These are phyloP conservation scores for Sporobolomyces roseus DNA, from an alignment of 768 basidiomycete species.

Conservation along the genomic window DNA sequence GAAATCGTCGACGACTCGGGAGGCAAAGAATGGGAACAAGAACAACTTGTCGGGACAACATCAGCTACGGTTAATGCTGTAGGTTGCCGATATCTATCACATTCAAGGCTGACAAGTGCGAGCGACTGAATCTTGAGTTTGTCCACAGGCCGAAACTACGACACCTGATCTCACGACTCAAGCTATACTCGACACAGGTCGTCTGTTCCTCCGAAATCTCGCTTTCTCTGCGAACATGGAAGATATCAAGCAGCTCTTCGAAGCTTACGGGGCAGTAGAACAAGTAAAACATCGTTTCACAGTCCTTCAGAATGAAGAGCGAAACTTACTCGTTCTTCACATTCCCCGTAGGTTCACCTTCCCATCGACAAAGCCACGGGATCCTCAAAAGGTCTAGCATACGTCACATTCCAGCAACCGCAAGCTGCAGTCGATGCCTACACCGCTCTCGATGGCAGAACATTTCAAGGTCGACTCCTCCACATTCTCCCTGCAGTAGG, in stretches of 20 bases:
- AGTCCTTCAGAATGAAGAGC: too few relatives aligned
- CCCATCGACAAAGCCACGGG: slow-evolving; percentile 56
- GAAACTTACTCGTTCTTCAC: too few relatives aligned
- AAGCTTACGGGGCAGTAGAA: slow-evolving; percentile 64
- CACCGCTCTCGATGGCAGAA: slow-evolving; percentile 69
- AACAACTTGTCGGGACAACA: slow-evolving; percentile 23
- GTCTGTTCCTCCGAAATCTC: slow-evolving; percentile 91
- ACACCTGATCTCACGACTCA: slow-evolving; percentile 30
- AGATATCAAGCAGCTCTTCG: slow-evolving; percentile 66
- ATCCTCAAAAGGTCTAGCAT: slow-evolving; percentile 62
- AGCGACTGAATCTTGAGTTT: too few relatives aligned
- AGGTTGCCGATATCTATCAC: too few relatives aligned
- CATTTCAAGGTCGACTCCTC: slow-evolving; percentile 85
- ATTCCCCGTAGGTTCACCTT: slow-evolving; percentile 56
- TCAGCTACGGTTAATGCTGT: too few relatives aligned
- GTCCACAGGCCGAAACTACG: too few relatives aligned
- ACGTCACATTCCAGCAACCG: slow-evolving; percentile 56
- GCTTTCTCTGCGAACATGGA: slow-evolving; percentile 72
- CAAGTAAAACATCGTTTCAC: slow-evolving; percentile 61
- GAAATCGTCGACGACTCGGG: slow-evolving; percentile 32
- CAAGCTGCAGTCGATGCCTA: slow-evolving; percentile 65
- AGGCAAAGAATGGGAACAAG: slow-evolving; percentile 52
- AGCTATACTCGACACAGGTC: slow-evolving; percentile 50
- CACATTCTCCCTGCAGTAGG: slow-evolving; percentile 81
- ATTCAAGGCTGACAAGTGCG: too few relatives aligned